Percentiles rank a stretch among this genome's conserved stretches.
Conservation (phyloP, 75 land plant genomes). For the Picea glauca region DNA sequence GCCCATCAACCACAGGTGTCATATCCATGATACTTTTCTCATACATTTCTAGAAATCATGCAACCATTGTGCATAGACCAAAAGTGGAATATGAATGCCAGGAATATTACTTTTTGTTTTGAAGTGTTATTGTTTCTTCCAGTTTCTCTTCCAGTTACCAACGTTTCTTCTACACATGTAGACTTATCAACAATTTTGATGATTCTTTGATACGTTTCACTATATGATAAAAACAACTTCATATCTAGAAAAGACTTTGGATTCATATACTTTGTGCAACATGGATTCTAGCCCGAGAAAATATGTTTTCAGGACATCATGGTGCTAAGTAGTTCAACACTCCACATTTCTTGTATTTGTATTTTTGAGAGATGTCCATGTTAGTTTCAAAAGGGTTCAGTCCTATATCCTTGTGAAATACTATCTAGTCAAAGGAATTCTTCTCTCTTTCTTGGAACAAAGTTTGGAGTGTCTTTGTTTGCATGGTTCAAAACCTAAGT, state of each 20-base stretch:
- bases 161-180: not conserved
- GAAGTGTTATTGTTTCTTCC: not conserved
- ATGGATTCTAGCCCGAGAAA: not conserved
- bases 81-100: not conserved
- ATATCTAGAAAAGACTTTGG: not conserved
- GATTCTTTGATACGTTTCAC: not conserved
- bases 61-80: not conserved
- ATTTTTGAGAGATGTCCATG: not conserved
- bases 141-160: no score
- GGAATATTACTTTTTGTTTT: not conserved
- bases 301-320: not conserved
- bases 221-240: not conserved
- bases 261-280: not conserved
- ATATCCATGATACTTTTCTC: no score
- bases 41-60: not conserved
- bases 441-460: not conserved
- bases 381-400: no score
- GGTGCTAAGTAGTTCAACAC: not conserved
- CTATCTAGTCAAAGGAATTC: no score
- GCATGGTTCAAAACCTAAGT: not conserved
- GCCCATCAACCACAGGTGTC: not conserved
- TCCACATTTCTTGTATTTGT: not conserved
- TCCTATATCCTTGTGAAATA: no score
- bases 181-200: not conserved
- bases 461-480: not conserved